Evolutionary conservation across 176 grass and related monocot species (phyloP).

Genomic region (Oryza punctata): DNA sequence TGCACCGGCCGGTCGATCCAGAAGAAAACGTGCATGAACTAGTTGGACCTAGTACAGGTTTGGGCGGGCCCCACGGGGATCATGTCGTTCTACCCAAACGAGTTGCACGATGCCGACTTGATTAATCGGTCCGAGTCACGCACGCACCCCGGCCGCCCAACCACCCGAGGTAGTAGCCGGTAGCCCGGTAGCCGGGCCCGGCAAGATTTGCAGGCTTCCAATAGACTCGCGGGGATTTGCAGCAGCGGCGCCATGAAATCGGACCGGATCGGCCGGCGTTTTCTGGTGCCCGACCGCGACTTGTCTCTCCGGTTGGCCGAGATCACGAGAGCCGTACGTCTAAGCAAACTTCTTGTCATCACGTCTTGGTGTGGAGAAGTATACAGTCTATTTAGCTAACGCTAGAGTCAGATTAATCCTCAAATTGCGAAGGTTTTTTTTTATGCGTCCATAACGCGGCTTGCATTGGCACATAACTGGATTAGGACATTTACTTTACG

Average conservation of each 20-base stretch:
- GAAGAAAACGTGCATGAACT: background rate
- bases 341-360: conserved; percentile 4
- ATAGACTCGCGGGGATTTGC: background rate
- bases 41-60: background rate
- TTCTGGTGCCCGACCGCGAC: conserved; percentile 15
- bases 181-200: background rate
- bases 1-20: background rate
- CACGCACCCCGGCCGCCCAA: background rate
- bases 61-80: background rate
- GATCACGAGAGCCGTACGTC: background rate
- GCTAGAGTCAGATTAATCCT: background rate
- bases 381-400: background rate
- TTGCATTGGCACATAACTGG: background rate
- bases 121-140: background rate
- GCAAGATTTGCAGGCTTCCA: conserved; percentile 12
- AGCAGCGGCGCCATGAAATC: background rate
- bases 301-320: background rate
- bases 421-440: background rate
- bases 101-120: conserved; percentile 17
- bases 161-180: too few relatives aligned
- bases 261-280: conserved; percentile 16
- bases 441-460: background rate
- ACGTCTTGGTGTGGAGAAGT: background rate
- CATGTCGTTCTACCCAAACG: conserved; percentile 28
- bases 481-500: conserved; percentile 20